Conservation (phyloP, 495 filamentous ascomycete genomes). For the Aspergillus biplanus region DNA sequence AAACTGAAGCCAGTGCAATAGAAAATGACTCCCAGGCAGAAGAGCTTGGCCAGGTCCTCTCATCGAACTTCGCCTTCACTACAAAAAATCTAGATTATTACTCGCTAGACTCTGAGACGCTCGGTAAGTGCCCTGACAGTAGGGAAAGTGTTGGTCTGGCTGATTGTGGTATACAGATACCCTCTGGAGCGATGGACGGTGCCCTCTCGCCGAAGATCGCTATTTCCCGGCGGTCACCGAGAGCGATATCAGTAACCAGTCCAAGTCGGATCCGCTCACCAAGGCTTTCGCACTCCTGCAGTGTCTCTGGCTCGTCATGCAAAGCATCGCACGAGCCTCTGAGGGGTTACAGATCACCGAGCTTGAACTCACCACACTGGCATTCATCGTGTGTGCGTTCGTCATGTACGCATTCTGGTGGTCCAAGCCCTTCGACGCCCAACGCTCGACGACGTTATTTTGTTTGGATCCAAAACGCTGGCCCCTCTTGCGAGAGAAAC, state of each 20-base stretch:
- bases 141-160: neutral
- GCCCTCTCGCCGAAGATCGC: neutral
- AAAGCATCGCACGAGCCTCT: neutral
- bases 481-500: neutral
- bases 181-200: neutral
- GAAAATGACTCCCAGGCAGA: no score
- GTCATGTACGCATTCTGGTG: slow-evolving; percentile 6
- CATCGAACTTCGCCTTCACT: no score
- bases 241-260: neutral
- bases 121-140: no score
- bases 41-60: no score
- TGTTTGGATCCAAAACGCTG: neutral
- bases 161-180: neutral
- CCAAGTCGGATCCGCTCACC: neutral
- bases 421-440: neutral
- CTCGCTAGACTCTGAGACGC: no score
- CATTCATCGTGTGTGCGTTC: neutral
- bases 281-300: neutral
- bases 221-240: neutral
- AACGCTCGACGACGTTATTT: neutral
- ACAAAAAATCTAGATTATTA: no score
- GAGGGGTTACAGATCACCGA: neutral
- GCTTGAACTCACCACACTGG: neutral
- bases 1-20: no score
- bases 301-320: neutral